Conservation (phyloP, 805 yeast species). For the Cyberlindnera mrakii region DNA sequence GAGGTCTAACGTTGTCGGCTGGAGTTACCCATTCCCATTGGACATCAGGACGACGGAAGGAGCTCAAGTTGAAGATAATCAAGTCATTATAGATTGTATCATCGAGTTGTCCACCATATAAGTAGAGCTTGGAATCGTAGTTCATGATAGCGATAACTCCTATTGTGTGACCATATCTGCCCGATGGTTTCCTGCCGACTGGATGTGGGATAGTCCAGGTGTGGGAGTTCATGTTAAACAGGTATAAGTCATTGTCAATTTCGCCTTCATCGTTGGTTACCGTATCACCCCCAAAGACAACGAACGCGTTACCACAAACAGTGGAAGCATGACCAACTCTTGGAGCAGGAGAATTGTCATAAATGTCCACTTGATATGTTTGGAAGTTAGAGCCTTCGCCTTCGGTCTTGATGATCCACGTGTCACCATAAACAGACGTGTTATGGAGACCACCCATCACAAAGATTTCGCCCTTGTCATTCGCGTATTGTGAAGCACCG, state of each 20-base stretch:
- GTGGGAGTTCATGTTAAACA: conserved; percentile 72
- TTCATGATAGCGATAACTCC: conserved; percentile 64
- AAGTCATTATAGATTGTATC: conserved; percentile 77
- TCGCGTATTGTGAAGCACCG: conserved; percentile 69
- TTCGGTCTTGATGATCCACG: conserved; percentile 76
- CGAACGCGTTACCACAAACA: conserved; percentile 89
- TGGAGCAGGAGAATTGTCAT: conserved; percentile 84
- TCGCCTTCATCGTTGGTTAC: conserved; percentile 67
- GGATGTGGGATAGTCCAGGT: conserved; percentile 80
- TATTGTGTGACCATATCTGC: conserved; percentile 92
- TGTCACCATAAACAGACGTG: conserved; percentile 87
- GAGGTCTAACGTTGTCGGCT: conserved; percentile 48
- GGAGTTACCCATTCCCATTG: conserved; percentile 75
- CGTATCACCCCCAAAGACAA: conserved; percentile 96
- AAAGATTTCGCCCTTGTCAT: conserved; percentile 75
- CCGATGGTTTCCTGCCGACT: conserved; percentile 71
- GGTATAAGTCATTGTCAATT: conserved; percentile 84
- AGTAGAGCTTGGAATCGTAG: conserved; percentile 54
- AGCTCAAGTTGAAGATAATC: conserved; percentile 79
- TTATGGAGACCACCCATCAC: conserved; percentile 95
- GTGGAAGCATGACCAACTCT: conserved; percentile 95
- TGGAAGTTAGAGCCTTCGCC: conserved; percentile 24
- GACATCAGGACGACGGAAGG: conserved; percentile 77
- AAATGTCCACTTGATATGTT: conserved; percentile 57
- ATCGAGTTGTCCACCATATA: conserved; percentile 95